Conservation (phyloP, 2,329 filamentous ascomycete genomes). For the Albophoma yamanashiensis region DNA sequence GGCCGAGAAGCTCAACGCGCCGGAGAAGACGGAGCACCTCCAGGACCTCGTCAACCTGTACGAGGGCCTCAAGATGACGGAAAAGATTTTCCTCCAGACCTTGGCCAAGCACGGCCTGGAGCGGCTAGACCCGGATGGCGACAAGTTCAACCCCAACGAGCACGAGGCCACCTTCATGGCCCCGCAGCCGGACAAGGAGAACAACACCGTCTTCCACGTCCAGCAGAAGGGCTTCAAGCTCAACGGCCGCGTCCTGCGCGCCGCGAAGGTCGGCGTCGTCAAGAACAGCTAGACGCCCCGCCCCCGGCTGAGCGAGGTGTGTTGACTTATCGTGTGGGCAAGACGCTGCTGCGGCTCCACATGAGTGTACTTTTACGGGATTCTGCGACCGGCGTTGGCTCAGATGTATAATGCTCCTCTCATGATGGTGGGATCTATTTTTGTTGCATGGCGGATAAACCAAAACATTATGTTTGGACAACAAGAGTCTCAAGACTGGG, state of each 20-base stretch:
- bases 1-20: conserved; percentile 53
- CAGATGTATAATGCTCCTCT: conserved; percentile 35
- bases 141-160: conserved; percentile 92
- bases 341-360: background rate
- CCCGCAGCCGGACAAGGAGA: conserved; percentile 75
- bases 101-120: conserved; percentile 91
- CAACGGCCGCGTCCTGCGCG: conserved; percentile 80
- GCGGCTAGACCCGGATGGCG: conserved; percentile 70
- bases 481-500: conserved; percentile 5
- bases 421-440: conserved; percentile 21
- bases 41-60: conserved; percentile 73
- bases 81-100: conserved; percentile 75
- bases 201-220: conserved; percentile 81
- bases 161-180: conserved; percentile 97
- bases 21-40: conserved; percentile 39
- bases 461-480: conserved; percentile 6
- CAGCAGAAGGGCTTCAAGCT: conserved; percentile 95
- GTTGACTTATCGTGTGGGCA: background rate
- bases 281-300: conserved; percentile 52
- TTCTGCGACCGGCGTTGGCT: conserved; percentile 23
- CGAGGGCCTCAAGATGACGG: conserved; percentile 91
- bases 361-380: conserved; percentile 2
- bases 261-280: conserved; percentile 92
- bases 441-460: conserved; percentile 15
- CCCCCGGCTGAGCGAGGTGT: background rate